phyloP scores from a whole-genome alignment of 2,329 filamentous ascomycete species.

The Cladosporium sp. region DNA sequence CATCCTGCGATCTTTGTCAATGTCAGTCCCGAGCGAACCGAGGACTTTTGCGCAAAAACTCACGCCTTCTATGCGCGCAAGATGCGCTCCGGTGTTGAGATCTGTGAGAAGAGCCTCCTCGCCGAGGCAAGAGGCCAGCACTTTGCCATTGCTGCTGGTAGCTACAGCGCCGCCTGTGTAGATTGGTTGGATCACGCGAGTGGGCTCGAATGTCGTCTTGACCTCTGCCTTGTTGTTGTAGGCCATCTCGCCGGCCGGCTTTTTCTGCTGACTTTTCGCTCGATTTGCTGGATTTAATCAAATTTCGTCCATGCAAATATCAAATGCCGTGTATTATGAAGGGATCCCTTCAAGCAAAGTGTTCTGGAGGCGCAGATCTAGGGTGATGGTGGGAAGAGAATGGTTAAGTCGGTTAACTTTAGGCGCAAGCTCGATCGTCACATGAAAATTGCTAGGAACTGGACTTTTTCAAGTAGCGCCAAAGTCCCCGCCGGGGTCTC shows the following conservation, averaged over 20 bases:
- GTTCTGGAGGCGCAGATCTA: too few relatives aligned
- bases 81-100: conserved; percentile 72
- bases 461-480: too few relatives aligned
- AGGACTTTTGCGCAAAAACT: conserved; percentile 27
- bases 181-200: conserved; percentile 80
- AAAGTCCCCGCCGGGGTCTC: too few relatives aligned
- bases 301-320: not conserved
- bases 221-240: conserved; percentile 54
- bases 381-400: too few relatives aligned
- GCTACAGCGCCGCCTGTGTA: conserved; percentile 88
- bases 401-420: too few relatives aligned
- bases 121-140: conserved; percentile 83
- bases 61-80: conserved; percentile 85
- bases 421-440: too few relatives aligned
- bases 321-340: not conserved
- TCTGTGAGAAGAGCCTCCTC: conserved; percentile 89
- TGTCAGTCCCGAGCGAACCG: conserved; percentile 28
- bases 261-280: not conserved
- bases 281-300: not conserved
- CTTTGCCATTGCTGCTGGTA: conserved; percentile 71
- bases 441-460: too few relatives aligned
- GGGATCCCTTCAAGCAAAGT: too few relatives aligned
- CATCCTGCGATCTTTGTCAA: conserved; percentile 44
- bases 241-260: conserved; percentile 37
- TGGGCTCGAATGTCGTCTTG: conserved; percentile 86